Percentiles rank a stretch among this genome's conserved stretches.
Evolutionary conservation across 1,139 yeast species (phyloP).

Genomic region (Diutina catenulata): DNA sequence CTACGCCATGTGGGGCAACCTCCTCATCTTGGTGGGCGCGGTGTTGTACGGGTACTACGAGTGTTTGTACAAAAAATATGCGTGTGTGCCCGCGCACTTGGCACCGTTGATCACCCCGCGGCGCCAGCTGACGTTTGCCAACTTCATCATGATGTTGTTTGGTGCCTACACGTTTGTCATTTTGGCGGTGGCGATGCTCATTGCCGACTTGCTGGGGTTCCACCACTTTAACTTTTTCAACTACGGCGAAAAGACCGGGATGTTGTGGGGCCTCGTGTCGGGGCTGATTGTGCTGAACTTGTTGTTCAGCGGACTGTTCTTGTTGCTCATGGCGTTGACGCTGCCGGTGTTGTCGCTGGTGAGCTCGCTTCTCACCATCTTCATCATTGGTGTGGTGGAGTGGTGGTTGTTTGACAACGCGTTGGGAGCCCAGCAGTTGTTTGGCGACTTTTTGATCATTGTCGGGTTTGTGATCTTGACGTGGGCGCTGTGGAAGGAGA

Average conservation of each 20-base stretch:
- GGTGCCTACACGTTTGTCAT: slow-evolving; percentile 47
- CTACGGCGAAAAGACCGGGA: slow-evolving; percentile 25
- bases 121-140: slow-evolving; percentile 36
- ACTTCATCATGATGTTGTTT: slow-evolving; percentile 38
- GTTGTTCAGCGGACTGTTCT: slow-evolving; percentile 59
- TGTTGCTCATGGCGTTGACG: slow-evolving; percentile 73
- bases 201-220: slow-evolving; percentile 42
- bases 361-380: slow-evolving; percentile 66
- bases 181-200: slow-evolving; percentile 33
- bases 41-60: slow-evolving; percentile 77
- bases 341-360: slow-evolving; percentile 81
- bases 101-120: slow-evolving; percentile 32
- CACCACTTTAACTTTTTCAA: slow-evolving; percentile 49
- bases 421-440: slow-evolving; percentile 34
- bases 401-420: slow-evolving; percentile 56
- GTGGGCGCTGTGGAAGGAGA: slow-evolving; percentile 64
- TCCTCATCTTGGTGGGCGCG: slow-evolving; percentile 69
- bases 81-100: slow-evolving; percentile 59
- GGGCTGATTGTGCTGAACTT: slow-evolving; percentile 52
- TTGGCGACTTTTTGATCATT: slow-evolving; percentile 49
- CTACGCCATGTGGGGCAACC: slow-evolving; percentile 56
- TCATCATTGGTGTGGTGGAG: slow-evolving; percentile 70
- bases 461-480: slow-evolving; percentile 61
- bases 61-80: slow-evolving; percentile 63
- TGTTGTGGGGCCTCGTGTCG: slow-evolving; percentile 32